A percentile compares a stretch with the other conserved stretches of the same genome.
phyloP scores from a whole-genome alignment of 225 moss, liverwort and hornwort genomes.

The Neckera pumila region DNA sequence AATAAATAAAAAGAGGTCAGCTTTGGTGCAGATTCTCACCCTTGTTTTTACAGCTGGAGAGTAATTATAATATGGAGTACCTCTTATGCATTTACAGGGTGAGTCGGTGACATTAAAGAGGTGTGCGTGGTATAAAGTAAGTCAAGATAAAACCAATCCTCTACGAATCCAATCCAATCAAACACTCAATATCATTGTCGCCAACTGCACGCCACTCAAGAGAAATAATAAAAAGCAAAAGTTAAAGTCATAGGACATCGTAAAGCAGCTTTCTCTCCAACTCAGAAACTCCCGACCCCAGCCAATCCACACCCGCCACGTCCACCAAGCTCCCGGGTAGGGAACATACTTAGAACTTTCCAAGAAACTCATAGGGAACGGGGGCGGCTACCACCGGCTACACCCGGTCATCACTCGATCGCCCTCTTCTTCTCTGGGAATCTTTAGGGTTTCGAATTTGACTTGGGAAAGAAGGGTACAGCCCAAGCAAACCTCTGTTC shows the following conservation, averaged over 20 bases:
- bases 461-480: neutral
- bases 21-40: neutral
- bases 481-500: neutral
- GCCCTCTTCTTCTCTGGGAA: neutral
- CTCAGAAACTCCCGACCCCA: neutral
- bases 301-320: neutral
- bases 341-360: neutral
- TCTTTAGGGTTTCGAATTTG: slow-evolving; percentile 8
- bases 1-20: neutral
- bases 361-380: neutral
- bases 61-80: neutral
- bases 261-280: neutral
- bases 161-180: neutral
- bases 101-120: neutral
- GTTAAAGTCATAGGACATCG: neutral
- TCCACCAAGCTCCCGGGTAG: neutral
- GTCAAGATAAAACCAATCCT: neutral
- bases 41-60: neutral
- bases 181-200: neutral
- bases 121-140: neutral
- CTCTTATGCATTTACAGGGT: too few relatives aligned
- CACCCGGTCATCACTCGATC: neutral
- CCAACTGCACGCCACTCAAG: neutral
- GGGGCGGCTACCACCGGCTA: slow-evolving; percentile 3
- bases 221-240: neutral